These are phyloP conservation scores for Podaxis sp. DNA, from an alignment of 768 basidiomycete species.

Conservation along the genomic window DNA sequence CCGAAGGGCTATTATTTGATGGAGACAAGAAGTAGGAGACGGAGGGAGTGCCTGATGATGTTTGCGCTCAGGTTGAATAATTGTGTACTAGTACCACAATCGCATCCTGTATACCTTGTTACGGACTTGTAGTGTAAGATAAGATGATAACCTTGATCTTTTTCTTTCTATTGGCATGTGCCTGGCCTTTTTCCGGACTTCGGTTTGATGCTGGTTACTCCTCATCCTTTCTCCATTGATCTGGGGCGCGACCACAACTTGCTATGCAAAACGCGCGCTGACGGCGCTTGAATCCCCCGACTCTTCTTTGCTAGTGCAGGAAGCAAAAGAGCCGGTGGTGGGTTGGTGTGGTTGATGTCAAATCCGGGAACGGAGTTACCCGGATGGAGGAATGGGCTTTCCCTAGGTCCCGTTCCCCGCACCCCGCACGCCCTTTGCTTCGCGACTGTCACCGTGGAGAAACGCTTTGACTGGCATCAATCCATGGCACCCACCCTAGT, in stretches of 20 bases:
- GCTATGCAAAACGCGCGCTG: neutral
- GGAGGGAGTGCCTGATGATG: slow-evolving; percentile 4
- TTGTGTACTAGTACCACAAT: slow-evolving; percentile 8
- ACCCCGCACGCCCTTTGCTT: slow-evolving; percentile 2
- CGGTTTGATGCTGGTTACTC: neutral
- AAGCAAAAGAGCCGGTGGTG: neutral
- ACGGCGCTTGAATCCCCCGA: neutral
- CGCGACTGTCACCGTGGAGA: neutral
- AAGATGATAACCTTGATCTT: slow-evolving; percentile 18
- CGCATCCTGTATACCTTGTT: slow-evolving; percentile 15
- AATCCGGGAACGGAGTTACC: slow-evolving; percentile 14
- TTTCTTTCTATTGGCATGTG: neutral
- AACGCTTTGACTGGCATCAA: neutral
- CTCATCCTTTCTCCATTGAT: too few relatives aligned
- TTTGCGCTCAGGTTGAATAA: slow-evolving; percentile 12
- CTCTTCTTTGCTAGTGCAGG: neutral
- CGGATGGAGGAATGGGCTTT: slow-evolving; percentile 6
- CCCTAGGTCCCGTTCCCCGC: slow-evolving; percentile 8
- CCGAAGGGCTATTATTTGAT: slow-evolving; percentile 21
- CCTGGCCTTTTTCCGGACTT: slow-evolving; percentile 18
- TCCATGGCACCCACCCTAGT: slow-evolving; percentile 23
- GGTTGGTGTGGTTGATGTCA: neutral
- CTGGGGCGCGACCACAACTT: too few relatives aligned
- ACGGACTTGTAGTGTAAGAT: slow-evolving; percentile 15
- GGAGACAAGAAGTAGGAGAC: slow-evolving; percentile 15